A percentile compares a stretch with the other conserved stretches of the same genome.
phyloP scores from a whole-genome alignment of 805 yeast genomes.

The Candida namnaoensis region DNA sequence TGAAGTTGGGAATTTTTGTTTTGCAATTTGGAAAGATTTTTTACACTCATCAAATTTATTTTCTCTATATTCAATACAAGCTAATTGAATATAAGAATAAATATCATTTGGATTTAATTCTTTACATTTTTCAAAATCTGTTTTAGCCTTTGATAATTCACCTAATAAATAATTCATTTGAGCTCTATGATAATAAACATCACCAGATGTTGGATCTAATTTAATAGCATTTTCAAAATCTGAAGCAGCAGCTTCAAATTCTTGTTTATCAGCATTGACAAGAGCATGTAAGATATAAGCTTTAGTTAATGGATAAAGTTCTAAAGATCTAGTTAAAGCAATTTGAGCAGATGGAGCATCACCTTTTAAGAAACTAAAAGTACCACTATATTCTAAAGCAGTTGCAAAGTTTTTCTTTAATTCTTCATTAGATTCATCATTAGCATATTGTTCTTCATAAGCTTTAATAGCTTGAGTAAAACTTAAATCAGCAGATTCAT shows the following conservation, averaged over 20 bases:
- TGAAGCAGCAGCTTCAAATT: conserved; percentile 55
- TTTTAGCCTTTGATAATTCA: conserved; percentile 63
- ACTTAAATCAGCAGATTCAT: conserved; percentile 25
- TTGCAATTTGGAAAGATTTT: conserved; percentile 59
- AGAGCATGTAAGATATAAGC: conserved; percentile 77
- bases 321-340: conserved; percentile 57
- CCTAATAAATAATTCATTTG: conserved; percentile 81
- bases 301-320: conserved; percentile 67
- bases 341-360: conserved; percentile 57
- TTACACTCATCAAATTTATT: conserved; percentile 52
- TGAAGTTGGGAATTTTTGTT: conserved; percentile 68
- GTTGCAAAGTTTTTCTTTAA: conserved; percentile 41
- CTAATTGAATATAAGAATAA: conserved; percentile 84
- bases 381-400: conserved; percentile 79
- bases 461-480: conserved; percentile 51
- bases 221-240: conserved; percentile 68
- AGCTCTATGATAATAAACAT: conserved; percentile 88
- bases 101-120: conserved; percentile 68
- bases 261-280: conserved; percentile 74
- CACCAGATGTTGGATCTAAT: conserved; percentile 64
- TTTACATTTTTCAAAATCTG: conserved; percentile 69
- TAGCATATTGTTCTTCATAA: conserved; percentile 21
- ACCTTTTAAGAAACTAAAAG: conserved; percentile 74
- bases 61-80: conserved; percentile 82
- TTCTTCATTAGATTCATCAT: conserved; percentile 14